Conservation (phyloP, 148 eudicot genomes). For the Bassia scoparia region DNA sequence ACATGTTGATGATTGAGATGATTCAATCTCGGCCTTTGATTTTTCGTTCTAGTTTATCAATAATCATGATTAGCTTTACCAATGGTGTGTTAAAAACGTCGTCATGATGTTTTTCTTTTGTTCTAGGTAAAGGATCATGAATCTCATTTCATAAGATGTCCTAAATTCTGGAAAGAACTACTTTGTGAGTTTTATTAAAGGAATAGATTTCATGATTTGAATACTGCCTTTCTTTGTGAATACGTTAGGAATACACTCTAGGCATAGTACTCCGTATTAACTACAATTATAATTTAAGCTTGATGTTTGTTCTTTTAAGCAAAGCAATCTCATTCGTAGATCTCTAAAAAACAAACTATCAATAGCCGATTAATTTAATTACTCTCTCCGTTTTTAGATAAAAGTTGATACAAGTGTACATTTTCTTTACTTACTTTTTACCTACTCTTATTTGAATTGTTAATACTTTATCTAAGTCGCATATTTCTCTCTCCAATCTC, state of each 20-base stretch:
- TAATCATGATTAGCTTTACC: not conserved
- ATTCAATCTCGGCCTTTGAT: conserved; percentile 1
- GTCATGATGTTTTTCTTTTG: not conserved
- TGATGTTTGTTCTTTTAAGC: too few relatives aligned
- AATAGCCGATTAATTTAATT: too few relatives aligned
- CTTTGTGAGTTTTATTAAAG: not conserved
- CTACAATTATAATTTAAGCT: too few relatives aligned
- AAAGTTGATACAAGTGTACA: too few relatives aligned
- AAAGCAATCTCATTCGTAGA: too few relatives aligned
- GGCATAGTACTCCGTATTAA: too few relatives aligned
- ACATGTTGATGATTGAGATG: not conserved
- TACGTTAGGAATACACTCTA: not conserved
- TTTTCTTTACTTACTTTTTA: too few relatives aligned
- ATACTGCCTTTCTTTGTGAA: not conserved
- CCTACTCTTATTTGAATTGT: too few relatives aligned
- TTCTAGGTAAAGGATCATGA: not conserved
- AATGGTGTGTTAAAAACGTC: not conserved
- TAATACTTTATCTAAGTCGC: too few relatives aligned
- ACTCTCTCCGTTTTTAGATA: too few relatives aligned
- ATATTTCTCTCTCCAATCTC: too few relatives aligned
- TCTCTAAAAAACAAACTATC: too few relatives aligned
- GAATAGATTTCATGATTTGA: not conserved
- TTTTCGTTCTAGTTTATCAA: not conserved
- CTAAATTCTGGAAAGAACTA: not conserved
- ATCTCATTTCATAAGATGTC: not conserved